A percentile compares a stretch with the other conserved stretches of the same genome.
phyloP scores from a whole-genome alignment of 2,329 filamentous ascomycete genomes.

The Epicoccum sorghinum region DNA sequence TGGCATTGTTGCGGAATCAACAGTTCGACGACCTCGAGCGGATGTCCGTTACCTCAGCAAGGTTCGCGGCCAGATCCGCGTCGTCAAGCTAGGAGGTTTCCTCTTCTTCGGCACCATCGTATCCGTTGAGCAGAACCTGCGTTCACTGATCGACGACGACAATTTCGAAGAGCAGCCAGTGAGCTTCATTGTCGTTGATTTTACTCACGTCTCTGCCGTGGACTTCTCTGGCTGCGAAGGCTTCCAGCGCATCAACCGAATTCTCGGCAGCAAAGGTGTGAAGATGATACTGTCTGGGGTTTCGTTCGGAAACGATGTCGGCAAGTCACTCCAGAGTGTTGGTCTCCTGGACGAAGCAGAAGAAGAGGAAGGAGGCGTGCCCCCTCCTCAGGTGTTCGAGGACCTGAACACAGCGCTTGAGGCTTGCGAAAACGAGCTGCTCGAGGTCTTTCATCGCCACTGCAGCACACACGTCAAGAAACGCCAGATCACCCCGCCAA shows the following conservation, averaged over 20 bases:
- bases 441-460: constrained; percentile 66
- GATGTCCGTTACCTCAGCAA: constrained; percentile 86
- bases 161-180: constrained; percentile 79
- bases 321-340: constrained; percentile 79
- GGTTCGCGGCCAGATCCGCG: constrained; percentile 84
- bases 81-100: constrained; percentile 91
- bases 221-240: constrained; percentile 97
- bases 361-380: constrained; percentile 62
- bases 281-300: constrained; percentile 84
- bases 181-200: constrained; percentile 86
- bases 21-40: constrained; percentile 86
- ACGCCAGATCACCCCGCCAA: constrained; percentile 49
- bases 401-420: constrained; percentile 93
- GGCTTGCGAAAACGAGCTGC: constrained; percentile 90
- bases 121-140: constrained; percentile 87
- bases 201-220: constrained; percentile 86
- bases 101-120: constrained; percentile 99
- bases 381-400: constrained; percentile 71
- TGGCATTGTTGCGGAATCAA: constrained; percentile 87
- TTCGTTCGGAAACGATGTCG: constrained; percentile 75
- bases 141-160: constrained; percentile 80
- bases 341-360: constrained; percentile 77
- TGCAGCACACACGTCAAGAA: constrained; percentile 37
- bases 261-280: constrained; percentile 78
- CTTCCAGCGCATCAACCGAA: constrained; percentile 88